Conservation (phyloP, 768 basidiomycete genomes). For the Pisolithus sp. region DNA sequence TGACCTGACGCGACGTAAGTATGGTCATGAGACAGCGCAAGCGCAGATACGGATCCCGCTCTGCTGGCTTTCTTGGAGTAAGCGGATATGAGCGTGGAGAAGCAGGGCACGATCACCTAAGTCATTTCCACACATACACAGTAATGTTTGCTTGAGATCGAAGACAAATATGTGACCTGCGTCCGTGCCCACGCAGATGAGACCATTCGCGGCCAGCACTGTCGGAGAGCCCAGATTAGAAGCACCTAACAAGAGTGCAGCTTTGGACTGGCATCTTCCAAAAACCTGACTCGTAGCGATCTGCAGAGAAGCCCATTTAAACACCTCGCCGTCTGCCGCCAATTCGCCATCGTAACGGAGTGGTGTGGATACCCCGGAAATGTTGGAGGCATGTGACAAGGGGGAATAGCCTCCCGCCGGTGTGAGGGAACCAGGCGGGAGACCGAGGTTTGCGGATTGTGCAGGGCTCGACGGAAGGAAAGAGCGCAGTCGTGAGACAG, state of each 20-base stretch:
- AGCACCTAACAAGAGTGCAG: slow-evolving; percentile 54
- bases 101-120: slow-evolving; percentile 41
- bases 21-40: slow-evolving; percentile 89
- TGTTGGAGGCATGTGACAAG: slow-evolving; percentile 60
- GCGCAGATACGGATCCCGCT: slow-evolving; percentile 76
- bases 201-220: slow-evolving; percentile 76
- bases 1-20: slow-evolving; percentile 91
- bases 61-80: slow-evolving; percentile 40
- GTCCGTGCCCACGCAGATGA: slow-evolving; percentile 86
- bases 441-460: slow-evolving; percentile 36
- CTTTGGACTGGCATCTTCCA: slow-evolving; percentile 47
- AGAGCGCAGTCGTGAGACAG: slow-evolving; percentile 77
- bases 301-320: slow-evolving; percentile 70
- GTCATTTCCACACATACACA: slow-evolving; percentile 72
- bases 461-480: slow-evolving; percentile 44
- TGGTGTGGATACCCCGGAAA: slow-evolving; percentile 64
- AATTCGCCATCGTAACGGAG: slow-evolving; percentile 27
- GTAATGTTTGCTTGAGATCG: slow-evolving; percentile 84
- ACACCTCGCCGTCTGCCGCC: slow-evolving; percentile 46
- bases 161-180: slow-evolving; percentile 75
- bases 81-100: slow-evolving; percentile 12
- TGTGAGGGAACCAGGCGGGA: slow-evolving; percentile 38
- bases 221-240: slow-evolving; percentile 62
- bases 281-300: slow-evolving; percentile 54
- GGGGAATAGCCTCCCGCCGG: slow-evolving; percentile 45